Evolutionary conservation across 1,139 yeast genomes (phyloP), one percentile per base, ranked within the genome.

Genomic region (Magnusiomyces suaveolens): DNA sequence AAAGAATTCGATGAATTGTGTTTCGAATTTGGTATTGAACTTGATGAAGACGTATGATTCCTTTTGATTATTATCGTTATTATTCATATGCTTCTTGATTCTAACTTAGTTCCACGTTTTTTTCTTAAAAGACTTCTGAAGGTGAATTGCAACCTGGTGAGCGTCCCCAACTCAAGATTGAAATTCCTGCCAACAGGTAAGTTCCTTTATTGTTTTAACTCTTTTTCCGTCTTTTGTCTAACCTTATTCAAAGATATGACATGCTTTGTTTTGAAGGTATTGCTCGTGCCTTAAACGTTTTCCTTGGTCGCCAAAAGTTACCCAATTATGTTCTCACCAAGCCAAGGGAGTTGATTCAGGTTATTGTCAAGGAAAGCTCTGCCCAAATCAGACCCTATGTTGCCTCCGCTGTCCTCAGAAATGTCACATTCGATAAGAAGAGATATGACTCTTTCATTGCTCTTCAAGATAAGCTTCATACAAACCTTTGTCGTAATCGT

Each of bases 231-330:
- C 16, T 36, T 36, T 18, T 56, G 24, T 24, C 20, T n/a, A 43
- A 6, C 33, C 18, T 16, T 3, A 10, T 43, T 6, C 12, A 16
- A 16, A 47, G 98, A 75, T 94, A 92, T 67, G 99, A 92, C 70
- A 83, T 94, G 92, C 82, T 94, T 63, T 94, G 98, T 75, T 85
- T 89, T 61, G 99, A 94, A 72, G 99, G 99, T 67, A 90, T 94
- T 70, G 88, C 97, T 0, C 95, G 89, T 67, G 94, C 97, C 0
- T 76, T 94, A 67, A 89, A 89, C 66, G 95, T 89, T 69, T 94
- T 87, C 68, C 77, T 90, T 64, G 96, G 94, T 43, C 80, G 80
- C 59, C 68, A 71, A 14, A 68, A 73, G 54, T 75, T 85, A 46
- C 97, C 98, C 53, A 70, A 72, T 38, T 92, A 79, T 76, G 80